These are phyloP conservation scores for Teratosphaeria viscida DNA, from an alignment of 2,329 filamentous ascomycete species.

Conservation along the genomic window DNA sequence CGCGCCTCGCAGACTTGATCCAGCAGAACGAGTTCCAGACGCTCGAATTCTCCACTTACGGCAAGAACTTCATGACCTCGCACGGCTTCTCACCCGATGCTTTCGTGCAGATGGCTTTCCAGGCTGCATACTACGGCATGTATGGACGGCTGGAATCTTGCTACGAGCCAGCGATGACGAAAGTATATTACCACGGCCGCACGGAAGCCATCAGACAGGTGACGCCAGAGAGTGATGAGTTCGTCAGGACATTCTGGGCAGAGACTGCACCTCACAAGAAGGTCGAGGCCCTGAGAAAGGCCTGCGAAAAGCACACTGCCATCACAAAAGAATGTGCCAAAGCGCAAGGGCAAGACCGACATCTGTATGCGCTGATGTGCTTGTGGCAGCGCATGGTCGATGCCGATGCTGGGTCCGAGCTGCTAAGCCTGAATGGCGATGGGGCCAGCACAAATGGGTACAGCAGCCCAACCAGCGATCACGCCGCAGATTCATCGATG, in stretches of 20 bases:
- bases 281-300: conserved; percentile 72
- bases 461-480: conserved; percentile 33
- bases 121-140: conserved; percentile 92
- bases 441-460: conserved; percentile 55
- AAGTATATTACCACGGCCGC: conserved; percentile 81
- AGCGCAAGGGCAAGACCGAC: conserved; percentile 81
- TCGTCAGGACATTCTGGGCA: conserved; percentile 89
- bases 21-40: conserved; percentile 94
- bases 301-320: conserved; percentile 70
- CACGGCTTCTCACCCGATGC: conserved; percentile 97
- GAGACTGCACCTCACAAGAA: conserved; percentile 76
- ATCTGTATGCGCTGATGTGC: conserved; percentile 87
- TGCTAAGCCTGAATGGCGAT: conserved; percentile 31
- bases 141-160: conserved; percentile 91
- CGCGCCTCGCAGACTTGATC: conserved; percentile 83
- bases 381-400: conserved; percentile 88
- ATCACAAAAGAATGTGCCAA: conserved; percentile 79
- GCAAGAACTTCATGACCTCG: conserved; percentile 94
- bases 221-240: conserved; percentile 71
- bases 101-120: conserved; percentile 98
- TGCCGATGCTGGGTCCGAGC: conserved; percentile 45
- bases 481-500: conserved; percentile 30
- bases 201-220: conserved; percentile 89
- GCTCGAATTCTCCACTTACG: conserved; percentile 78
- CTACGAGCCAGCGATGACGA: conserved; percentile 98